Evolutionary conservation across 2,329 filamentous ascomycete species (phyloP), one percentile per base, ranked within the genome.

Genomic region (Alternaria dauci): DNA sequence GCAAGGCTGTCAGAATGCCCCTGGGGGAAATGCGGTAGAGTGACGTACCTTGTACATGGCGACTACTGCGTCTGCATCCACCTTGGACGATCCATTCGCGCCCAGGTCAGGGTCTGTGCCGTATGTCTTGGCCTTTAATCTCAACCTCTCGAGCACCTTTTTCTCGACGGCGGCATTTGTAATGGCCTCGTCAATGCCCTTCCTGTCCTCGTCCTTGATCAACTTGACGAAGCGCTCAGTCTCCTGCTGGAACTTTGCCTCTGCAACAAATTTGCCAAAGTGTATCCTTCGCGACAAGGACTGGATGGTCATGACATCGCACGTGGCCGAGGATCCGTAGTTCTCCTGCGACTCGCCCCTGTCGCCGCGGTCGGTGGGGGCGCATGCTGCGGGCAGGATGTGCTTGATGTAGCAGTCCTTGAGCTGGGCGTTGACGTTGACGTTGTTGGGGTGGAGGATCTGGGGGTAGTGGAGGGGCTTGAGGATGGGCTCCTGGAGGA

Each of bases 251-350:
- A 97, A 99, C 82, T 99, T 99, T 61, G 90, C 89, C 84, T 99
- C 95, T 43, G 95, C 95, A 8, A 99, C 95, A 74, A 98, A 98
- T 82, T 98, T 99, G 70, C 95, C 95, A 81, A 97, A 99, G 80
- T 99, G 95, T 70, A 99, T 95, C 56, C 95, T 86, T 42, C 94
- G 87, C 39, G 92, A 96, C 47, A 99, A 82, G 4, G 95, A 91
- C 82, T 99, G 95, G 66, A 99, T 83, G 72, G 91, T 94, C 54
- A 88, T 86, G 62, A 99, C 95, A 80, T 99, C 95, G 76, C 91
- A 93, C 1, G 93, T 96, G 2, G 93, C 94, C 1, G 94, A 86
- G 6, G 92, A 96, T 16, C 95, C 95, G 81, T 98, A 99, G 81
- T 99, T 97, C 81, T 98, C 95, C 77, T 93, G 89, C 14, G 88